These are phyloP conservation scores for Apiotrichum porosum DNA, from an alignment of 1,284 basidiomycete genomes.

Conservation along the genomic window DNA sequence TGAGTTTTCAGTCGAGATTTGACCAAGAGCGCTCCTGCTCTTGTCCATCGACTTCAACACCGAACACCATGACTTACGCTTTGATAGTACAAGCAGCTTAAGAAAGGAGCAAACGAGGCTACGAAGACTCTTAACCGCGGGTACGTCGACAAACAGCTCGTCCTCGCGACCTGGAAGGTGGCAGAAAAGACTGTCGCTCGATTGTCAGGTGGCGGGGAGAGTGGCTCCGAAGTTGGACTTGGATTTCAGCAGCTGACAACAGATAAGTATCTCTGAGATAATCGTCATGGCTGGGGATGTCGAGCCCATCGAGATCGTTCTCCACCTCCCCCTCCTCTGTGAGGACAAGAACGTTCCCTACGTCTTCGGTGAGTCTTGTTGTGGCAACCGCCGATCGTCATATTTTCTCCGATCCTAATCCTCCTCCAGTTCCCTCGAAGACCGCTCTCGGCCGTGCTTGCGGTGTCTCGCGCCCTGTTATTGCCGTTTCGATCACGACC, in stretches of 20 bases:
- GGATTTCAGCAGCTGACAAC: too few species aligned
- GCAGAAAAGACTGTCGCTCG: too few species aligned
- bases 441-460: constrained; percentile 82
- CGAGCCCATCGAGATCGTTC: constrained; percentile 94
- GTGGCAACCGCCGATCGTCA: constrained; percentile 46
- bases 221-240: too few species aligned
- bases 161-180: too few species aligned
- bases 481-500: constrained; percentile 90
- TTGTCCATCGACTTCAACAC: neutral
- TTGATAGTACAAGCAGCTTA: constrained; percentile 95
- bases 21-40: neutral
- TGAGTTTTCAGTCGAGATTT: neutral
- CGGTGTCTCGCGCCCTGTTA: constrained; percentile 92
- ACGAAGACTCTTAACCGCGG: constrained; percentile 87
- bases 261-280: constrained; percentile 98
- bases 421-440: constrained; percentile 9
- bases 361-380: constrained; percentile 63
- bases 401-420: constrained; percentile 40
- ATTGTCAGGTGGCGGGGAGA: too few species aligned
- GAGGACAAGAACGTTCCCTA: constrained; percentile 99
- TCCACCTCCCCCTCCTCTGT: constrained; percentile 94
- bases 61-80: too few species aligned
- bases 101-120: constrained; percentile 67
- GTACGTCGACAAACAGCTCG: too few species aligned
- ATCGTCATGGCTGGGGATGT: constrained; percentile 90